Percentiles rank a stretch among this genome's conserved stretches.
These are phyloP conservation scores for Penicillium roqueforti DNA, from an alignment of 495 filamentous ascomycete genomes.

Conservation along the genomic window DNA sequence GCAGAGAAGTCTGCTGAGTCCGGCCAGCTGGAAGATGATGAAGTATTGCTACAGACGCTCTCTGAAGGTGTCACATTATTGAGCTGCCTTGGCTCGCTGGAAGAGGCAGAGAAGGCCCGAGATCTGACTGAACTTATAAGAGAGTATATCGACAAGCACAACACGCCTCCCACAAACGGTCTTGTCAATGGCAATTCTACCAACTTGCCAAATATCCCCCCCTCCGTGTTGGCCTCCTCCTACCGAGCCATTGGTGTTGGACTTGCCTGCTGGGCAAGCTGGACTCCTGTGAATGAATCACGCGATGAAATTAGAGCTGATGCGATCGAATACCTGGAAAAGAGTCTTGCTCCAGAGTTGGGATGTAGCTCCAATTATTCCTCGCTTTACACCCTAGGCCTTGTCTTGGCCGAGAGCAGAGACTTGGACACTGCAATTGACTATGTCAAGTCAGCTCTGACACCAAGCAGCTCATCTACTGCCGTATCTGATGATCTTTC, in stretches of 20 bases:
- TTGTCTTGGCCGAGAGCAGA: constrained; percentile 74
- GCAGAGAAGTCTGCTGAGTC: constrained; percentile 76
- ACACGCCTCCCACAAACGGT: constrained; percentile 32
- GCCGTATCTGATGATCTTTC: constrained; percentile 25
- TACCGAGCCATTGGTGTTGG: constrained; percentile 80
- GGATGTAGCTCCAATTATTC: constrained; percentile 60
- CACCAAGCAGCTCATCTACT: constrained; percentile 29
- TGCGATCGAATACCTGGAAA: constrained; percentile 69
- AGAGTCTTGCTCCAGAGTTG: constrained; percentile 60
- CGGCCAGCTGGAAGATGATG: constrained; percentile 71
- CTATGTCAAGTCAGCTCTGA: constrained; percentile 61
- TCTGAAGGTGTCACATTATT: constrained; percentile 73
- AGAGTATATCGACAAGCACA: constrained; percentile 54
- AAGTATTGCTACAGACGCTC: constrained; percentile 66
- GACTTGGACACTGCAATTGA: constrained; percentile 74
- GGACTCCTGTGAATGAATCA: constrained; percentile 66
- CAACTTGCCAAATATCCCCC: constrained; percentile 40
- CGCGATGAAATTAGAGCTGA: constrained; percentile 65
- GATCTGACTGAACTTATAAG: constrained; percentile 62
- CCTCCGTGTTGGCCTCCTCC: constrained; percentile 56
- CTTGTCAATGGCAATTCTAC: constrained; percentile 27
- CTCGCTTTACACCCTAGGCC: constrained; percentile 72
- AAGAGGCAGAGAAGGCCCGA: constrained; percentile 72
- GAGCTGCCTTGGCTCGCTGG: constrained; percentile 70
- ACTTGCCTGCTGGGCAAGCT: constrained; percentile 77